Conservation (phyloP, 768 basidiomycete genomes). For the Mycena galopus region DNA sequence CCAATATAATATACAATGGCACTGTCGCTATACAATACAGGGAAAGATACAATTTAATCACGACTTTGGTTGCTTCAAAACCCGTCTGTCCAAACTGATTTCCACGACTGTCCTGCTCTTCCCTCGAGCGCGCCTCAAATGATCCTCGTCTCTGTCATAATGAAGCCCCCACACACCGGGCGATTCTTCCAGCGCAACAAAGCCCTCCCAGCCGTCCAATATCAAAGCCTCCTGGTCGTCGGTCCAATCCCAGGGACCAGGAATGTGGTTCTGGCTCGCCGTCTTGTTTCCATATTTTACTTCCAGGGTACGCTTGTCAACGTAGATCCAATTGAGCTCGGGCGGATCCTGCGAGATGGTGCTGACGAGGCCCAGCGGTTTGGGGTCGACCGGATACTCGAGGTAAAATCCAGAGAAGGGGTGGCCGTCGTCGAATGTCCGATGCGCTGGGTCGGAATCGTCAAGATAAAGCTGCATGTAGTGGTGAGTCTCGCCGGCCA, state of each 20-base stretch:
- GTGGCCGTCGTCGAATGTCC: constrained; percentile 43
- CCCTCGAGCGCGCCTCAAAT: constrained; percentile 31
- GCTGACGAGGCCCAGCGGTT: constrained; percentile 46
- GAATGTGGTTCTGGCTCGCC: constrained; percentile 42
- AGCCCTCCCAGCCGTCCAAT: constrained; percentile 44
- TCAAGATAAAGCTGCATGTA: constrained; percentile 45
- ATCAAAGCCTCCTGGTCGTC: constrained; percentile 39
- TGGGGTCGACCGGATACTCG: constrained; percentile 45
- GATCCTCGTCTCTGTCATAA: constrained; percentile 45
- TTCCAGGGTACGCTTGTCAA: constrained; percentile 40
- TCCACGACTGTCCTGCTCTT: constrained; percentile 37
- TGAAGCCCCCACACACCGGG: constrained; percentile 40
- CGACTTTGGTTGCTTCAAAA: constrained; percentile 10
- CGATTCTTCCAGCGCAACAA: constrained; percentile 44
- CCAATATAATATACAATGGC: neutral
- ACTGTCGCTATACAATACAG: neutral
- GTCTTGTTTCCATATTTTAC: constrained; percentile 49
- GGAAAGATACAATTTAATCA: neutral
- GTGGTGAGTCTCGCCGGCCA: neutral
- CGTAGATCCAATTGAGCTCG: constrained; percentile 51
- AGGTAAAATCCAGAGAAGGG: constrained; percentile 49
- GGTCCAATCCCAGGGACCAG: constrained; percentile 49
- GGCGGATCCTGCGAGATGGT: constrained; percentile 48
- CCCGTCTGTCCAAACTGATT: constrained; percentile 36
- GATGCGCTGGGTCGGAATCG: constrained; percentile 40